A percentile compares a stretch with the other conserved stretches of the same genome.
phyloP scores from a whole-genome alignment of 2,329 filamentous ascomycete species.

The Phaeosphaeriaceae sp. region DNA sequence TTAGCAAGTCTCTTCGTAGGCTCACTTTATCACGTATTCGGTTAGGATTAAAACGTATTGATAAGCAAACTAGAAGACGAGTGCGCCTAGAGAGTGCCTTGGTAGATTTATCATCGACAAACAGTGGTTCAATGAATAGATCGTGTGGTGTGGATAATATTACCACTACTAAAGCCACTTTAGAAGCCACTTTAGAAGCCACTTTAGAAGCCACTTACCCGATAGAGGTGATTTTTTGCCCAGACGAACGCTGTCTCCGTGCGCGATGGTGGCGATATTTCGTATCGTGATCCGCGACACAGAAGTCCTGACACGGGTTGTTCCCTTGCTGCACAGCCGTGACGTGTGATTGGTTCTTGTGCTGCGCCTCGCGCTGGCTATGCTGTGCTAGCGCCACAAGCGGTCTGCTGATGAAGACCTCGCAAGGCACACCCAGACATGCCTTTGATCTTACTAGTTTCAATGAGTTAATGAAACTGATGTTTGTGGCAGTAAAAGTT shows the following conservation, averaged over 20 bases:
- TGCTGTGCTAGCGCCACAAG: neutral
- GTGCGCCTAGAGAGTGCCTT: no score
- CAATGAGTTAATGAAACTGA: no score
- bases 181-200: neutral
- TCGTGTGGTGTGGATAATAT: no score
- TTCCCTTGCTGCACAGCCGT: neutral
- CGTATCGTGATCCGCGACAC: no score
- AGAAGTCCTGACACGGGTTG: neutral
- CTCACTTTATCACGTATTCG: no score
- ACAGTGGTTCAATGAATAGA: no score
- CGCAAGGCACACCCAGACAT: neutral
- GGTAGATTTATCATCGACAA: no score
- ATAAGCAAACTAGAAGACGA: no score
- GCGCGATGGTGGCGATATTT: no score
- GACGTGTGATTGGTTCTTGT: neutral
- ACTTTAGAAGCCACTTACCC: neutral
- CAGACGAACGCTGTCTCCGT: neutral
- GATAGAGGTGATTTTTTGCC: slow-evolving; percentile 1
- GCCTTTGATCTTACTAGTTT: no score
- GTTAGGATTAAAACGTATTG: no score
- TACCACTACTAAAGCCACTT: neutral
- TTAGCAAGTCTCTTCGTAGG: no score
- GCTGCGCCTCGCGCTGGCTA: neutral
- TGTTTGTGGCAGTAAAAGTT: neutral
- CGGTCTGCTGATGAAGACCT: neutral